Evolutionary conservation across 129 eudicot genomes (phyloP), one percentile per base, ranked within the genome.

Genomic region (Ambrosia artemisiifolia): DNA sequence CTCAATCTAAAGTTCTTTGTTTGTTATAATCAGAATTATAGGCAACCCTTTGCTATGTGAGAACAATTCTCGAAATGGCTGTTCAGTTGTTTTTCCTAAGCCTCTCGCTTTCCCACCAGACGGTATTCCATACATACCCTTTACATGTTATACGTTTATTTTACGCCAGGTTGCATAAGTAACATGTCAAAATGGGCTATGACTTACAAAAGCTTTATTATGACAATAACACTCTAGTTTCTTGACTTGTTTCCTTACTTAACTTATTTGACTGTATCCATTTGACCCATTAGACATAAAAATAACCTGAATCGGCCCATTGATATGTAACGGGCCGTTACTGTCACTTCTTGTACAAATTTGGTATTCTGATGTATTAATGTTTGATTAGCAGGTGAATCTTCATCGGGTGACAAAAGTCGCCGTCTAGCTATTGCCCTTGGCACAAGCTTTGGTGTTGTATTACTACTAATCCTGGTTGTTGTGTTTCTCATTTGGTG

Each of bases 11-110:
- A 63, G 40, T 19, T 8, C 28, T 12, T 47, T 50, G 7, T 40
- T 55, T 50, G 19, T 49, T 43, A 44, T 63, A 8, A 38, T 69
- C 92, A 93, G 98, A 69, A 74, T 93, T 54, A 53, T 72, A 3
- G 98, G 98, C 65, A 93, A 93, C 75, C 91, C 95, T 28, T 80
- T 90, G 71, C 83, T 93, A 62, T 93, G 98, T 64, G 88, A 87
- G 64, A 79, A 74, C 50, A 76, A 50, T 76, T 86, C 94, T 17
- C 74, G 38, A 61, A 87, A 73, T 75, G 89, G 84, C 72, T 93
- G 98, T 72, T 82, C 95, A 0, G 79, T 63, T 69, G 87, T 93
- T 55, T 84, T 69, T 75, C 98, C 95, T 0, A 90, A 87, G 76
- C 98, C 96, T 64, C 81, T 85, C 46, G 76, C 95, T 61, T 93